These are phyloP conservation scores for Avena insularis DNA, from an alignment of 176 grass and related monocot genomes.

Conservation along the genomic window DNA sequence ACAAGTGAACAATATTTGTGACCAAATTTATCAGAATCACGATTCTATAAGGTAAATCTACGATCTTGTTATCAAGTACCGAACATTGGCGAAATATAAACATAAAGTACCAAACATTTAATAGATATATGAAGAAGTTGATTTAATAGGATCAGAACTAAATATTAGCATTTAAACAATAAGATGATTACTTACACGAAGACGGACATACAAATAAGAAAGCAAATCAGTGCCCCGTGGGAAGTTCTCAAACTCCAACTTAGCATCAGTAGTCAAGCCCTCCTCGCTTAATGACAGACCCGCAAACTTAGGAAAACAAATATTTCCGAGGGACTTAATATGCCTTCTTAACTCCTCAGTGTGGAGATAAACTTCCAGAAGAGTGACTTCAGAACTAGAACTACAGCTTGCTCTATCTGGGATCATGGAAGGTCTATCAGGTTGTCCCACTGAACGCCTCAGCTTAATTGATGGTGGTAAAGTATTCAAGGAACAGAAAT, in stretches of 20 bases:
- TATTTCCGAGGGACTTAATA: conserved; percentile 85
- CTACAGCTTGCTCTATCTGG: conserved; percentile 38
- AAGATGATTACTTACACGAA: conserved; percentile 86
- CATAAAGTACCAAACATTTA: conserved; percentile 9
- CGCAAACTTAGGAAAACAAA: conserved; percentile 86
- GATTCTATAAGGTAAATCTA: not conserved
- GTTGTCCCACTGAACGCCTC: conserved; percentile 49
- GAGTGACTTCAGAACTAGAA: conserved; percentile 68
- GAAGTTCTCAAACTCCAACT: conserved; percentile 83
- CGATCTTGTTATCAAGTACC: not conserved
- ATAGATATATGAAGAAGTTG: conserved; percentile 29
- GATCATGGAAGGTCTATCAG: conserved; percentile 32
- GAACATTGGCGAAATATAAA: conserved; percentile 26
- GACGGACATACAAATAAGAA: conserved; percentile 94
- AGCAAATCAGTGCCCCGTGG: conserved; percentile 86
- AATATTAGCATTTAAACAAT: conserved; percentile 13
- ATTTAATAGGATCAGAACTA: conserved; percentile 23
- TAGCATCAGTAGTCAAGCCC: conserved; percentile 74
- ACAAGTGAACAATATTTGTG: not conserved
- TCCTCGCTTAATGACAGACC: conserved; percentile 77
- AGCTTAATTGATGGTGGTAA: conserved; percentile 72
- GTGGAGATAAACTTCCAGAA: conserved; percentile 92
- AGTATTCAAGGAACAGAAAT: conserved; percentile 86
- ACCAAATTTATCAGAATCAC: not conserved
- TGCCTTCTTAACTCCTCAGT: conserved; percentile 88